A percentile compares a stretch with the other conserved stretches of the same genome.
These are phyloP conservation scores for Aspergillus sp. DNA, from an alignment of 2,329 filamentous ascomycete genomes.

Conservation along the genomic window DNA sequence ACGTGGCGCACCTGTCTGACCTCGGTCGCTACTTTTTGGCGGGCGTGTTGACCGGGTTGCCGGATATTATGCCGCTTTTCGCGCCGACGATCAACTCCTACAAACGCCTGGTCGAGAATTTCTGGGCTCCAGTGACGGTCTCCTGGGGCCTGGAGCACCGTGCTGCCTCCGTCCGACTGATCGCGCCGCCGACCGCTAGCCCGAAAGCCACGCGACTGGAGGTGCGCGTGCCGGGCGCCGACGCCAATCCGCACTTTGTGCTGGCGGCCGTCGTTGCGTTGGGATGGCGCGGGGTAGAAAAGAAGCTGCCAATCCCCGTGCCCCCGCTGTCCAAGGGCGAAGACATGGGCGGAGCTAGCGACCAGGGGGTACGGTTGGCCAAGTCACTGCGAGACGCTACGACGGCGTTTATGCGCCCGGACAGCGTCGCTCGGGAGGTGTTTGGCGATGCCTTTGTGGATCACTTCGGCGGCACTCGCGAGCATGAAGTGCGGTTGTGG, in stretches of 20 bases:
- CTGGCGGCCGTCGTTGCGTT: conserved; percentile 82
- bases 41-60: conserved; percentile 81
- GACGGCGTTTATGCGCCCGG: conserved; percentile 70
- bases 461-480: conserved; percentile 86
- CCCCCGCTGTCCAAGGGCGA: conserved; percentile 83
- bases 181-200: conserved; percentile 82
- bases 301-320: conserved; percentile 79
- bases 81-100: conserved; percentile 97
- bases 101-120: conserved; percentile 97
- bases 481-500: conserved; percentile 88
- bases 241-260: conserved; percentile 85
- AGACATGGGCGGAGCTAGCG: conserved; percentile 69
- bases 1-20: conserved; percentile 79
- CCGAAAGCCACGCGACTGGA: conserved; percentile 88
- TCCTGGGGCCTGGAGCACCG: conserved; percentile 97
- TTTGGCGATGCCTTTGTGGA: conserved; percentile 96
- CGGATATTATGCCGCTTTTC: conserved; percentile 92
- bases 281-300: conserved; percentile 88
- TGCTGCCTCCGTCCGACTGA: conserved; percentile 84
- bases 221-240: conserved; percentile 88
- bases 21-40: conserved; percentile 90
- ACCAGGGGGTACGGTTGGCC: conserved; percentile 75
- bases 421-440: conserved; percentile 86
- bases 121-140: conserved; percentile 97
- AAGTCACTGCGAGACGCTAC: conserved; percentile 85